Evolutionary conservation across 176 grass and related monocot genomes (phyloP), one percentile per base, ranked within the genome.

Genomic region (Aegilops bicornis): DNA sequence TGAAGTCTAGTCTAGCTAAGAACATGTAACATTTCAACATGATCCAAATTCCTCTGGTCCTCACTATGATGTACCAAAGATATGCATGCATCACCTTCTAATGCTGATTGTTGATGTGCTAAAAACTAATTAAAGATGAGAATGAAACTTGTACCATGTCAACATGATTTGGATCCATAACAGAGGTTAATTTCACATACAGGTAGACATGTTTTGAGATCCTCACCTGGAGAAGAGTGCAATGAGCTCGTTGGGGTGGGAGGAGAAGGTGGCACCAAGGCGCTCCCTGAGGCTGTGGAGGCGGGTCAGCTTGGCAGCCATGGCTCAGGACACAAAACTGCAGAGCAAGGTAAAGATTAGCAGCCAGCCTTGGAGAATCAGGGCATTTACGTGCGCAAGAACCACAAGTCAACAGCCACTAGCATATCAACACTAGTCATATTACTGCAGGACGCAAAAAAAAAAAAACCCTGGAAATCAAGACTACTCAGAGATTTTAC

Each of bases 221-320:
- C 56, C 69, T 74, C 58, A 98, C 97, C 70, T 96, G 4, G 97
- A 92, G 14, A 99, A 99, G 68, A 99, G 89, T n/a, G 97, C 90
- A 52, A 99, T 92, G 83, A 99, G 72, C 80, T 99, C 97, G 85
- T 99, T 99, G 17, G 97, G 97, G 77, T 96, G 94, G 58, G 94
- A 91, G 22, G 97, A 86, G 60, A 99, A 90, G 5, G 94, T 93
- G 54, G 91, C 97, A 36, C 92, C 64, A 19, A 99, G 87, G 32
- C 97, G 90, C 68, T 99, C 97, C 0, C 92, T 85, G 13, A 96
- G 79, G 59, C 97, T 99, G 87, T 96, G 94, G 67, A 93, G 87
- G 30, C 97, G 97, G 70, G 94, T 96, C 69, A 99, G 75, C 60
- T 94, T 91, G 64, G 89, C 79, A 35, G 97, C 94, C 97, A 99